Evolutionary conservation across 495 filamentous ascomycete genomes (phyloP).

Genomic region (Aspergillus sclerotiicarbonarius): DNA sequence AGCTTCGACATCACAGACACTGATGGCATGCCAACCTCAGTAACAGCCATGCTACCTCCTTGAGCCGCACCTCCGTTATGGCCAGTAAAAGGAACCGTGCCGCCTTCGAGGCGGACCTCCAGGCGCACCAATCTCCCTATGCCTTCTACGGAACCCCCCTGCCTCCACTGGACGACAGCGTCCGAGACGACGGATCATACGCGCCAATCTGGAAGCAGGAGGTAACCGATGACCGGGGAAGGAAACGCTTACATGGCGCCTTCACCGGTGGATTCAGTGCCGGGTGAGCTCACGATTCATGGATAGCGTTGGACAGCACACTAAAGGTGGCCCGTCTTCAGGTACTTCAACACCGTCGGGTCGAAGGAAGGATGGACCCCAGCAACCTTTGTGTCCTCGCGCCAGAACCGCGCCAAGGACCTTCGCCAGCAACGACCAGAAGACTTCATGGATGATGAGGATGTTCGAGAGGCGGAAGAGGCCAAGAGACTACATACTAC

Average conservation of each 20-base stretch:
- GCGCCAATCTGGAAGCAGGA: constrained; percentile 97
- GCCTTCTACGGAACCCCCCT: constrained; percentile 84
- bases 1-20: neutral
- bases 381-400: constrained; percentile 86
- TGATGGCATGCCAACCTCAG: constrained; percentile 1
- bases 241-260: constrained; percentile 90
- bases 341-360: constrained; percentile 96
- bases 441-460: constrained; percentile 99
- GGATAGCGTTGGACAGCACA: constrained; percentile 22
- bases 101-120: constrained; percentile 73
- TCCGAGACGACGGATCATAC: constrained; percentile 90
- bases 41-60: constrained; percentile 3
- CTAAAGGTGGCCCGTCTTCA: constrained; percentile 39
- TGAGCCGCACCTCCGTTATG: constrained; percentile 35
- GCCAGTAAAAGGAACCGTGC: constrained; percentile 77
- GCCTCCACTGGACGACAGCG: constrained; percentile 72
- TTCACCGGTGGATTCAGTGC: constrained; percentile 97
- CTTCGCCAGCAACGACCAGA: constrained; percentile 66
- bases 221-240: constrained; percentile 87
- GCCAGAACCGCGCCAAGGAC: constrained; percentile 73
- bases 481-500: constrained; percentile 67
- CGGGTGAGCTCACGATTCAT: constrained; percentile 59
- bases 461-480: constrained; percentile 84
- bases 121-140: constrained; percentile 72
- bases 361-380: constrained; percentile 98